Conservation (phyloP, 2,329 filamentous ascomycete species). For the Alternaria gaisen region DNA sequence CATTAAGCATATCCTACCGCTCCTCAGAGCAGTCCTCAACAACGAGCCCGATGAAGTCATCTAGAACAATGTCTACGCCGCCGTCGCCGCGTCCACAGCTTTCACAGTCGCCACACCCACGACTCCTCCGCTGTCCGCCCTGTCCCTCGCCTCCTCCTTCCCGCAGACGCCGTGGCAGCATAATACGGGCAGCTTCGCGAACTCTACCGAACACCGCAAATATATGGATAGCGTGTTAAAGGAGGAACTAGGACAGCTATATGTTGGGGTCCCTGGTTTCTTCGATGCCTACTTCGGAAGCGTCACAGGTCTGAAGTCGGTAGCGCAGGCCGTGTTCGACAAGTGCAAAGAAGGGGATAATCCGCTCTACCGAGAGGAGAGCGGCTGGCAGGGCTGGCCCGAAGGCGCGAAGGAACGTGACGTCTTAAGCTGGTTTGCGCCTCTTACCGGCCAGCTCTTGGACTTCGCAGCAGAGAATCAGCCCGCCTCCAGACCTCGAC, state of each 20-base stretch:
- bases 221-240: not conserved
- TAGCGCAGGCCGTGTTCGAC: not conserved
- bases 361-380: not conserved
- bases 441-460: not conserved
- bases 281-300: not conserved
- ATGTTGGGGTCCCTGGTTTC: not conserved
- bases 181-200: not conserved
- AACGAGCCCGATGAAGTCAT: not conserved
- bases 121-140: too few relatives aligned
- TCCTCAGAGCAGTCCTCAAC: not conserved
- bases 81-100: too few relatives aligned
- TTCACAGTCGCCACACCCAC: too few relatives aligned
- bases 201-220: not conserved
- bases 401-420: not conserved
- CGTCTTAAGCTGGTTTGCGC: not conserved
- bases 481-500: accelerated
- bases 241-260: not conserved
- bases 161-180: too few relatives aligned
- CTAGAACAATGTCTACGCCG: not conserved
- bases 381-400: not conserved
- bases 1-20: not conserved
- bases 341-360: not conserved
- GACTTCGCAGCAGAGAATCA: not conserved
- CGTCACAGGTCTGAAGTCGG: not conserved
- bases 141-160: too few relatives aligned